Conservation (phyloP, 2,329 filamentous ascomycete genomes). For the Davidsoniella neocaledoniae region DNA sequence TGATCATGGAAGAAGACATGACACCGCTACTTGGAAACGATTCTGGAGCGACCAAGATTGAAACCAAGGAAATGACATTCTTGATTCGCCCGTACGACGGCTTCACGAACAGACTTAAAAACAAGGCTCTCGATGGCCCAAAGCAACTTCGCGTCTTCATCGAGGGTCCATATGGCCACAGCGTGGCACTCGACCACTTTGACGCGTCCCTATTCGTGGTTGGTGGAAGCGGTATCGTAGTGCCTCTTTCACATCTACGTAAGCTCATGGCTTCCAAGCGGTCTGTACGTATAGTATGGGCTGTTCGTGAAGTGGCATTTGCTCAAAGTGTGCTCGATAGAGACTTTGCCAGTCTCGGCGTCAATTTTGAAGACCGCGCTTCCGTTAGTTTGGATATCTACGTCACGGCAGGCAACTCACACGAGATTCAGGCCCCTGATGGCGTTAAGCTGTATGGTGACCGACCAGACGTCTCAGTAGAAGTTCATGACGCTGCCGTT, state of each 20-base stretch:
- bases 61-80: constrained; percentile 21
- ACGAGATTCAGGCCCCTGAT: neutral
- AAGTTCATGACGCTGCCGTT: constrained; percentile 18
- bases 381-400: constrained; percentile 20
- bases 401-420: constrained; percentile 17
- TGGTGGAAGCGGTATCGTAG: constrained; percentile 29
- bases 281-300: constrained; percentile 25
- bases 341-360: constrained; percentile 5
- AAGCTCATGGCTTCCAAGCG: constrained; percentile 16
- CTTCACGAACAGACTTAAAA: constrained; percentile 24
- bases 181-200: constrained; percentile 23
- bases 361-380: neutral
- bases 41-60: constrained; percentile 2
- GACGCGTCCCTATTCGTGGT: constrained; percentile 26
- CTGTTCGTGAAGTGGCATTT: constrained; percentile 25
- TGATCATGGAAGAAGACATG: constrained; percentile 18
- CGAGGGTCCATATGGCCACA: constrained; percentile 29
- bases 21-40: constrained; percentile 19
- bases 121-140: constrained; percentile 17
- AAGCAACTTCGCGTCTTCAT: constrained; percentile 22
- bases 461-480: constrained; percentile 20
- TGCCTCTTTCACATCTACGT: constrained; percentile 24
- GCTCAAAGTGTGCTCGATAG: constrained; percentile 21
- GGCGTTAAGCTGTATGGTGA: constrained; percentile 16
- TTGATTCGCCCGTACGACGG: constrained; percentile 30